Evolutionary conservation across 352 stramenopile species (phyloP), one percentile per base, ranked within the genome.

Genomic region (Sclerospora graminicola): DNA sequence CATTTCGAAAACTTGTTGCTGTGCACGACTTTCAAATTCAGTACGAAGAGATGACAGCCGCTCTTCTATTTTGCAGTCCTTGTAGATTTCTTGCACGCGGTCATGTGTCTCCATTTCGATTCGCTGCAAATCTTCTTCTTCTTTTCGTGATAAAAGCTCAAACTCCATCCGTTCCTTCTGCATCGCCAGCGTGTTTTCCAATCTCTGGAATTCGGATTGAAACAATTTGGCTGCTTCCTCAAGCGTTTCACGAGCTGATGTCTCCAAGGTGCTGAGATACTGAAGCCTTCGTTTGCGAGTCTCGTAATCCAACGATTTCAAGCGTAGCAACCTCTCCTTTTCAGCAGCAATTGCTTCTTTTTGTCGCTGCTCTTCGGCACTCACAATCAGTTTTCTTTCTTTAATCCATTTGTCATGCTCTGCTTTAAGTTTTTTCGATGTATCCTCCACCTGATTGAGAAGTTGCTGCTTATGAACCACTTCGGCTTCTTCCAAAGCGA

Each of bases 71-170:
- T 83, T 60, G 10, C 57, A 53, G 14, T 86, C 63, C 21, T 80
- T 71, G 43, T 80, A 57, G 28, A 92, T 76, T 2, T 67, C 54
- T 6, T 43, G 36, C 11, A 92, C 70, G 0, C 77, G 70, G 33
- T 82, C 66, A 11, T 84, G 63, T 0, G 75, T 75, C 34, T 89
- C 78, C 27, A 66, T 76, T 38, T 93, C 78, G n/a, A 89, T 29
- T 19, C 66, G 57, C 33, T 82, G 60, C 6, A 93, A 52, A 16
- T 86, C 71, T 48, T 93, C 78, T 68, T 89, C 74, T 51, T 89
- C 64, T 33, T 69, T 66, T 5, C 71, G 68, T n/a, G 72, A 82
- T 8, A 60, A 62, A 7, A 85, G 60, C 18, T 87, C 75, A n/a
- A 81, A 86, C 18, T 78, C 69, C 21, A 61, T 72, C 0, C 74